These are phyloP conservation scores for Sphaerulina populicola DNA, from an alignment of 2,329 filamentous ascomycete genomes.

Conservation along the genomic window DNA sequence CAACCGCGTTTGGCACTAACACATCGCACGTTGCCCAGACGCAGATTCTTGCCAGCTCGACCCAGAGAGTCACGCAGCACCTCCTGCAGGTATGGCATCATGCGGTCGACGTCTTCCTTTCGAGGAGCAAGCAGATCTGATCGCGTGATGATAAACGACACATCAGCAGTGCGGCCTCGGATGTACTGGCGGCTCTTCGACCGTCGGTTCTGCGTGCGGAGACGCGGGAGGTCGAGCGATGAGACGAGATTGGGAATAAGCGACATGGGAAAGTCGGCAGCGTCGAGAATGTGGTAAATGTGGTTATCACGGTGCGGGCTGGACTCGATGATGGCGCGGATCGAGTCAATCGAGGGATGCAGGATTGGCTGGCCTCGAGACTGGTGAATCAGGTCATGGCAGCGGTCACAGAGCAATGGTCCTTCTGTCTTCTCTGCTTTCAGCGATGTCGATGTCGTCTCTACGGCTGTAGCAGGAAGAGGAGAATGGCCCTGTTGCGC, in stretches of 20 bases:
- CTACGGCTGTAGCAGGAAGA: background rate
- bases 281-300: slow-evolving; percentile 90
- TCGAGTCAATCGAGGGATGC: slow-evolving; percentile 71
- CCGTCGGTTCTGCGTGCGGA: slow-evolving; percentile 73
- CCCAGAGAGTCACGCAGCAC: slow-evolving; percentile 71
- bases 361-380: slow-evolving; percentile 61
- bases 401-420: slow-evolving; percentile 64
- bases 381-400: slow-evolving; percentile 73
- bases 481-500: background rate
- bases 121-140: slow-evolving; percentile 76
- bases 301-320: slow-evolving; percentile 87
- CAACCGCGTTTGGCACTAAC: slow-evolving; percentile 80
- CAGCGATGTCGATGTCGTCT: background rate
- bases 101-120: slow-evolving; percentile 70
- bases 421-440: background rate
- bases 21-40: slow-evolving; percentile 78
- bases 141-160: slow-evolving; percentile 86
- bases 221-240: slow-evolving; percentile 60
- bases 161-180: slow-evolving; percentile 60
- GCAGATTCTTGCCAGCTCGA: slow-evolving; percentile 55
- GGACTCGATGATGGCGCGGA: slow-evolving; percentile 76
- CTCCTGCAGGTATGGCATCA: slow-evolving; percentile 77
- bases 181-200: slow-evolving; percentile 59
- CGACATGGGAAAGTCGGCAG: slow-evolving; percentile 94
- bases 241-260: slow-evolving; percentile 67